Percentiles rank a stretch among this genome's conserved stretches.
Conservation (phyloP, 2,329 filamentous ascomycete species). For the Capronia coronata region DNA sequence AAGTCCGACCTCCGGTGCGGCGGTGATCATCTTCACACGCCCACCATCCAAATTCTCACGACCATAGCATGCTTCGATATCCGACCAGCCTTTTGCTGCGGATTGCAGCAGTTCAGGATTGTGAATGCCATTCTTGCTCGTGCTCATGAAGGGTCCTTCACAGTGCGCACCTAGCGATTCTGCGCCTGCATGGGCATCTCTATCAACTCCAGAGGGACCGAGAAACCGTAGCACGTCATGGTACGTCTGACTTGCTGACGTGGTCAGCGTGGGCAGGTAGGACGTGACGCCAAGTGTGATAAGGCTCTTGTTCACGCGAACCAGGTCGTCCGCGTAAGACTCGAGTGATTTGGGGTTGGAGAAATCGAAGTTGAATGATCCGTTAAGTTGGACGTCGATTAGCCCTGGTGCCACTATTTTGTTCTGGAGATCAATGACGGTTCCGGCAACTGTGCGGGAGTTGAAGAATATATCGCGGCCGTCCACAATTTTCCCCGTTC, state of each 20-base stretch:
- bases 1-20: slow-evolving; percentile 9
- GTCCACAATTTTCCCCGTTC: not conserved
- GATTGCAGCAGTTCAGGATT: slow-evolving; percentile 62
- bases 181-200: slow-evolving; percentile 56
- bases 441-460: slow-evolving; percentile 22
- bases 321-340: not conserved
- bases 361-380: slow-evolving; percentile 34
- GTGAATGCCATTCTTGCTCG: slow-evolving; percentile 49
- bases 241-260: not conserved
- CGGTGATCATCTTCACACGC: too few relatives aligned
- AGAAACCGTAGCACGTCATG: slow-evolving; percentile 6
- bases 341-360: slow-evolving; percentile 47
- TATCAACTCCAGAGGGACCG: slow-evolving; percentile 31
- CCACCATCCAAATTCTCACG: slow-evolving; percentile 28
- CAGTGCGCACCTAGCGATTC: slow-evolving; percentile 50
- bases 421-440: slow-evolving; percentile 47
- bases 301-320: slow-evolving; percentile 30
- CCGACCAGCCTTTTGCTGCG: slow-evolving; percentile 41
- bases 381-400: slow-evolving; percentile 51
- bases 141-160: slow-evolving; percentile 51
- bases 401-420: slow-evolving; percentile 49
- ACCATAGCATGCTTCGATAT: slow-evolving; percentile 46
- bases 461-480: not conserved
- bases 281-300: slow-evolving; percentile 7
- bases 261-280: slow-evolving; percentile 13